Percentiles rank a stretch among this genome's conserved stretches.
Evolutionary conservation across 257 asterid species (phyloP).

Genomic region (Cynanchum wilfordii): DNA sequence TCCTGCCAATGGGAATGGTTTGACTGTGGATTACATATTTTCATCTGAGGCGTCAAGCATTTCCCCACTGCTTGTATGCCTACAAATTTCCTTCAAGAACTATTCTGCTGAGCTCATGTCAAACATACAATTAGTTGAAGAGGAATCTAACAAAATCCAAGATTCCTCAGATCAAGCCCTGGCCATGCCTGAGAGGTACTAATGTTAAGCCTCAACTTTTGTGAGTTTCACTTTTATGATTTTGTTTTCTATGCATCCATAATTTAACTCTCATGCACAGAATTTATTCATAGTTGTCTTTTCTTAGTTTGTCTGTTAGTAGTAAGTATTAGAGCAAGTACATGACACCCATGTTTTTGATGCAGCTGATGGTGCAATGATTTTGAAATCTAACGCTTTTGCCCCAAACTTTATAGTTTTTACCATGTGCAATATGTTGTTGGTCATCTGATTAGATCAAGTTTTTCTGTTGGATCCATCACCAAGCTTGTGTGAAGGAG

Average conservation of each 20-base stretch:
- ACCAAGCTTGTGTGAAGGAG: neutral
- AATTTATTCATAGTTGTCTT: neutral
- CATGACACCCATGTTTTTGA: neutral
- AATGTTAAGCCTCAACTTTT: conserved; percentile 15
- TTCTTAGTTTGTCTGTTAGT: neutral
- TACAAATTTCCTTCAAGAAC: conserved; percentile 63
- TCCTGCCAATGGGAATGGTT: conserved; percentile 78
- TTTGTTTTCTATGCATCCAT: neutral
- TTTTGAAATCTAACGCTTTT: neutral
- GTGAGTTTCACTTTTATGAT: neutral
- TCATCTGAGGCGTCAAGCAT: conserved; percentile 63
- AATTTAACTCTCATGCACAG: neutral
- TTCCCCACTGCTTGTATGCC: conserved; percentile 57
- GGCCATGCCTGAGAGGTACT: conserved; percentile 47
- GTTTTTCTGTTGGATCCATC: neutral
- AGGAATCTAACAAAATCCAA: conserved; percentile 38
- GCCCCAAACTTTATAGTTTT: neutral
- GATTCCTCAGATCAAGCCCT: conserved; percentile 53
- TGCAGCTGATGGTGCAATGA: neutral
- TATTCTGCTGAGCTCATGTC: conserved; percentile 60
- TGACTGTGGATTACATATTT: conserved; percentile 65
- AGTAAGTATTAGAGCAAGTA: neutral
- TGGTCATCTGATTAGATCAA: neutral
- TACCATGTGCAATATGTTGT: neutral
- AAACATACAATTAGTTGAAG: conserved; percentile 58